Conservation (phyloP, 441 rosid genomes). For the Brassica balearica region DNA sequence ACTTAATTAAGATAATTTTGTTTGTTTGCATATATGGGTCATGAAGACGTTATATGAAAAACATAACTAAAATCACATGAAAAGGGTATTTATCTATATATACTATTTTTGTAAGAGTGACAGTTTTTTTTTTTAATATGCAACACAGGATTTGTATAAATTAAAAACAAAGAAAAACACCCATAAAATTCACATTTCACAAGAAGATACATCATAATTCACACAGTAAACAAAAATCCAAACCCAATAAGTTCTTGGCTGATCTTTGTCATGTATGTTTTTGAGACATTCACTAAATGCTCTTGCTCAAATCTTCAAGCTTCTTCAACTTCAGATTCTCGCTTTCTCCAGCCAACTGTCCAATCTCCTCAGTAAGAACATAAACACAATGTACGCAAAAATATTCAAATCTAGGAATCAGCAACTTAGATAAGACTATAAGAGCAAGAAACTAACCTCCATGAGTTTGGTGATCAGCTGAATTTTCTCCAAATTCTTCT, state of each 20-base stretch:
- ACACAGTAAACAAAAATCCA: conserved; percentile 43
- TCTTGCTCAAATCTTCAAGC: conserved; percentile 95
- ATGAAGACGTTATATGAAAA: background rate
- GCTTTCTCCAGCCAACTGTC: conserved; percentile 93
- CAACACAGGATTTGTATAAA: background rate
- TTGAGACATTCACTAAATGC: conserved; percentile 66
- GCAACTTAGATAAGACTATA: background rate
- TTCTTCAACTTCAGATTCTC: conserved; percentile 94
- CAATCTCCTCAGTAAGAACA: conserved; percentile 42
- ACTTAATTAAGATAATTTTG: background rate
- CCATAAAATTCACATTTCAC: conserved; percentile 4
- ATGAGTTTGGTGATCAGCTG: conserved; percentile 86
- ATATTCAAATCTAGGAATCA: background rate
- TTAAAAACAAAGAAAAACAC: conserved; percentile 7
- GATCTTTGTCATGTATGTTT: conserved; percentile 37
- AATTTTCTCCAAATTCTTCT: conserved; percentile 93
- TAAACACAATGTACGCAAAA: conserved; percentile 36
- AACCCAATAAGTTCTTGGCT: conserved; percentile 54
- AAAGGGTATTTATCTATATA: background rate
- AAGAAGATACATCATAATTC: conserved; percentile 65
- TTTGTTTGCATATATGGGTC: background rate
- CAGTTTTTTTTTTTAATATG: background rate
- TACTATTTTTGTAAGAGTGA: background rate
- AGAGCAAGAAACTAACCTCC: conserved; percentile 70
- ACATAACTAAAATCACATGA: background rate